phyloP scores from a whole-genome alignment of 352 stramenopile species.

The Phytophthora rubi region DNA sequence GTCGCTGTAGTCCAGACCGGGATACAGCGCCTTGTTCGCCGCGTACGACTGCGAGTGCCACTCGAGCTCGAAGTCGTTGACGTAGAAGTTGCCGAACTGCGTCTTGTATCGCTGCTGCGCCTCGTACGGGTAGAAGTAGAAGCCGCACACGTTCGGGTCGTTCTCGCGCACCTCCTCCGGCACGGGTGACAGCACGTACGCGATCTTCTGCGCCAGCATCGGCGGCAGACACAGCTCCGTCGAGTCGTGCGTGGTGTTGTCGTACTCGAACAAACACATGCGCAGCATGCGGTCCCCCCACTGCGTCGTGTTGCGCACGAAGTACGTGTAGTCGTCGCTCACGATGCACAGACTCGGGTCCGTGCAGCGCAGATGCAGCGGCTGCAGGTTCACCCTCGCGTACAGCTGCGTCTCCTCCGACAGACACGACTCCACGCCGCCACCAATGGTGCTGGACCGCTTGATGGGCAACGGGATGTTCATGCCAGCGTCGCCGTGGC shows the following conservation, averaged over 20 bases:
- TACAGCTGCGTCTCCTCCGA: conserved; percentile 62
- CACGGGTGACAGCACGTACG: conserved; percentile 62
- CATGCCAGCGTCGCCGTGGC: conserved; percentile 35
- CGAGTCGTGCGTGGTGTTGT: conserved; percentile 46
- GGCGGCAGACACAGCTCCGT: conserved; percentile 68
- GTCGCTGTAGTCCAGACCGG: conserved; percentile 65
- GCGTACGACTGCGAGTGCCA: conserved; percentile 73
- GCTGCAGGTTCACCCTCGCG: conserved; percentile 66
- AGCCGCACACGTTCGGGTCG: conserved; percentile 71
- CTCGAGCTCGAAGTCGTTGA: conserved; percentile 75
- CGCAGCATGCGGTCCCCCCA: conserved; percentile 72
- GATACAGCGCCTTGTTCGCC: conserved; percentile 56
- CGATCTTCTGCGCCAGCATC: conserved; percentile 63
- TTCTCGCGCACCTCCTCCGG: conserved; percentile 59
- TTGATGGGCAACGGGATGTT: conserved; percentile 47
- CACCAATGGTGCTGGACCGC: conserved; percentile 28
- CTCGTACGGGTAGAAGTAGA: conserved; percentile 83
- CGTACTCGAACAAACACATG: conserved; percentile 79
- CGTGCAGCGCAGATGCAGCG: conserved; percentile 64
- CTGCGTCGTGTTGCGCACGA: conserved; percentile 64
- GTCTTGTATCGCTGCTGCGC: conserved; percentile 60
- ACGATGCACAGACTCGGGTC: conserved; percentile 49
- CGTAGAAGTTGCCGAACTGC: conserved; percentile 71
- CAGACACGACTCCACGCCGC: conserved; percentile 59
- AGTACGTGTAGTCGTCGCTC: conserved; percentile 55